These are phyloP conservation scores for Graphiopsis chlorocephala DNA, from an alignment of 2,329 filamentous ascomycete species.

Conservation along the genomic window DNA sequence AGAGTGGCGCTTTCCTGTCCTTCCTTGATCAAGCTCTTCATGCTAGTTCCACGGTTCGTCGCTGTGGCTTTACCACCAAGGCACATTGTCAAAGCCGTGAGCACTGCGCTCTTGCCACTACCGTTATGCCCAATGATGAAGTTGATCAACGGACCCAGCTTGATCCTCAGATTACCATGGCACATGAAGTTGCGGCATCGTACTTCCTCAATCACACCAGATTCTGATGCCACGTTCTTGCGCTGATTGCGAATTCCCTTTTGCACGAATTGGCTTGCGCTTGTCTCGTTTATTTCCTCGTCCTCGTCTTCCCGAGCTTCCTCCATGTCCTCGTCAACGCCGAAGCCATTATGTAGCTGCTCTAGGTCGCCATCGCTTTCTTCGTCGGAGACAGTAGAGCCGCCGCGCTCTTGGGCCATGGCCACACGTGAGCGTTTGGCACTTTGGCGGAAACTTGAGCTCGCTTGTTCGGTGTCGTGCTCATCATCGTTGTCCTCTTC, in stretches of 20 bases:
- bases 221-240: constrained; percentile 73
- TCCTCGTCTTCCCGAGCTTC: constrained; percentile 27
- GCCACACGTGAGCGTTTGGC: constrained; percentile 31
- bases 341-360: constrained; percentile 13
- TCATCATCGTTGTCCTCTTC: constrained; percentile 20
- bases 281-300: constrained; percentile 28
- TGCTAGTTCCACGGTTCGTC: constrained; percentile 84
- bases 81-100: constrained; percentile 90
- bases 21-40: constrained; percentile 90
- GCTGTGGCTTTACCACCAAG: constrained; percentile 91
- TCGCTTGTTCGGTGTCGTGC: constrained; percentile 27
- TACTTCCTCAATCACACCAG: constrained; percentile 84
- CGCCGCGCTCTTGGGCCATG: constrained; percentile 29
- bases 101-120: constrained; percentile 92
- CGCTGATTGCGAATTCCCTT: constrained; percentile 26
- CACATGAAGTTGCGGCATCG: constrained; percentile 96
- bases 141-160: constrained; percentile 91
- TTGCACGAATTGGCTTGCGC: constrained; percentile 32
- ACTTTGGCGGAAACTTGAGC: constrained; percentile 29
- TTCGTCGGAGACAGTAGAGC: constrained; percentile 31
- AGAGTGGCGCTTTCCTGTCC: constrained; percentile 72
- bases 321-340: constrained; percentile 18
- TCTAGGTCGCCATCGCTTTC: constrained; percentile 24
- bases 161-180: constrained; percentile 74
- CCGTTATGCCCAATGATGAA: constrained; percentile 98